Conservation (phyloP, 495 filamentous ascomycete species). For the Podospora pseudoanserina region DNA sequence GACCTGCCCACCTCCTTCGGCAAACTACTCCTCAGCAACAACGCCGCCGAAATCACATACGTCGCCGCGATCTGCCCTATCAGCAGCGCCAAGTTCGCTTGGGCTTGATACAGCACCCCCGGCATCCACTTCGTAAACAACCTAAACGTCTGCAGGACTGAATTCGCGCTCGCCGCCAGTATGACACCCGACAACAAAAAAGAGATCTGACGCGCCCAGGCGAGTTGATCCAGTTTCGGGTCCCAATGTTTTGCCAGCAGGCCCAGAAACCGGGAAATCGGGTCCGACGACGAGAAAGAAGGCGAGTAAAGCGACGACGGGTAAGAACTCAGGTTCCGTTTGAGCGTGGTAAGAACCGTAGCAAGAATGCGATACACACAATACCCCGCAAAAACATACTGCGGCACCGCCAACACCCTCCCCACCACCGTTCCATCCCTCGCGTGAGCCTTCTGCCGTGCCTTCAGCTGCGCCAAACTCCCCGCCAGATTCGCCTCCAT, state of each 20-base stretch:
- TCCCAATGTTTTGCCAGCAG: constrained; percentile 70
- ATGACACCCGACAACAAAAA: constrained; percentile 76
- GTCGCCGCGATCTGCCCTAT: constrained; percentile 72
- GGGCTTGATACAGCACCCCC: constrained; percentile 54
- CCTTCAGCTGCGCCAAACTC: constrained; percentile 56
- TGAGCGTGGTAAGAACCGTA: constrained; percentile 59
- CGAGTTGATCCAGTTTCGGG: constrained; percentile 61
- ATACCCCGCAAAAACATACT: constrained; percentile 67
- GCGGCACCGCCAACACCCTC: constrained; percentile 52
- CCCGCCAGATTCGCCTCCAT: constrained; percentile 66
- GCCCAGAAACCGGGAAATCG: constrained; percentile 72
- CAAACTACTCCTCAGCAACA: constrained; percentile 69
- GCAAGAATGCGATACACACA: constrained; percentile 72
- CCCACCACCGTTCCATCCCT: constrained; percentile 61
- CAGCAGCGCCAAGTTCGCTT: constrained; percentile 67
- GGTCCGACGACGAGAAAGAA: constrained; percentile 65
- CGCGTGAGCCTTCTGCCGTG: constrained; percentile 55
- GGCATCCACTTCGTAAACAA: constrained; percentile 69
- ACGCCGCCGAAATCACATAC: constrained; percentile 71
- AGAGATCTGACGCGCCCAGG: constrained; percentile 73
- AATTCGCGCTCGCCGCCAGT: constrained; percentile 69
- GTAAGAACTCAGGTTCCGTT: constrained; percentile 44
- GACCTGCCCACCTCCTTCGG: constrained; percentile 66
- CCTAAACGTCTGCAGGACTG: constrained; percentile 70
- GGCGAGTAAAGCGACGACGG: constrained; percentile 35